Evolutionary conservation across 768 basidiomycete genomes (phyloP).

Genomic region (Tricholoma furcatifolium): DNA sequence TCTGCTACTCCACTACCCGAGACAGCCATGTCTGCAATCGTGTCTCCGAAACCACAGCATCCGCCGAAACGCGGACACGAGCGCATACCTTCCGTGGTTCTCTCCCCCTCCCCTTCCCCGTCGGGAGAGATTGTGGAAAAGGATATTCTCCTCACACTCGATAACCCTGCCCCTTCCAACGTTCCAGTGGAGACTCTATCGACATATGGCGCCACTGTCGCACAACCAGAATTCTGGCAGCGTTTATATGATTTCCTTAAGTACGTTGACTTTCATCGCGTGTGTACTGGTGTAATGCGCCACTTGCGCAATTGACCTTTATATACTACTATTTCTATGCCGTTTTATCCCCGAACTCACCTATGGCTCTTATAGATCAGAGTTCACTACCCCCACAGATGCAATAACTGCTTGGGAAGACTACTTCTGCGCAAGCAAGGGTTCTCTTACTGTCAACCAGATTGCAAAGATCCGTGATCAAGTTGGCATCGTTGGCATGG

Average conservation of each 20-base stretch:
- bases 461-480: slow-evolving; percentile 91
- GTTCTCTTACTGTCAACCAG: slow-evolving; percentile 75
- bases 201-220: slow-evolving; percentile 66
- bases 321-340: not conserved
- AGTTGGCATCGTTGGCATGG: slow-evolving; percentile 88
- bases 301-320: not conserved
- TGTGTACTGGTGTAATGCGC: not conserved
- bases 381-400: slow-evolving; percentile 65
- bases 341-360: not conserved
- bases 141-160: slow-evolving; percentile 71
- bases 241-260: slow-evolving; percentile 63
- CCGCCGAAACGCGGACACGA: slow-evolving; percentile 45
- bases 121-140: slow-evolving; percentile 48
- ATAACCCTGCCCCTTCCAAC: slow-evolving; percentile 41
- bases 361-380: slow-evolving; percentile 37
- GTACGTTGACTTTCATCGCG: slow-evolving; percentile 31
- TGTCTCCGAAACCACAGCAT: slow-evolving; percentile 25
- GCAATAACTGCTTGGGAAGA: slow-evolving; percentile 78
- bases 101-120: slow-evolving; percentile 79
- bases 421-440: slow-evolving; percentile 82
- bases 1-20: slow-evolving; percentile 20
- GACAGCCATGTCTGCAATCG: not conserved
- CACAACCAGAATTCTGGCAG: slow-evolving; percentile 80
- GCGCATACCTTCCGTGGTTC: slow-evolving; percentile 75
- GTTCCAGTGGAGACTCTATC: slow-evolving; percentile 46